Conservation (phyloP, 1,284 basidiomycete species). For the Ustilago shanxiensis region DNA sequence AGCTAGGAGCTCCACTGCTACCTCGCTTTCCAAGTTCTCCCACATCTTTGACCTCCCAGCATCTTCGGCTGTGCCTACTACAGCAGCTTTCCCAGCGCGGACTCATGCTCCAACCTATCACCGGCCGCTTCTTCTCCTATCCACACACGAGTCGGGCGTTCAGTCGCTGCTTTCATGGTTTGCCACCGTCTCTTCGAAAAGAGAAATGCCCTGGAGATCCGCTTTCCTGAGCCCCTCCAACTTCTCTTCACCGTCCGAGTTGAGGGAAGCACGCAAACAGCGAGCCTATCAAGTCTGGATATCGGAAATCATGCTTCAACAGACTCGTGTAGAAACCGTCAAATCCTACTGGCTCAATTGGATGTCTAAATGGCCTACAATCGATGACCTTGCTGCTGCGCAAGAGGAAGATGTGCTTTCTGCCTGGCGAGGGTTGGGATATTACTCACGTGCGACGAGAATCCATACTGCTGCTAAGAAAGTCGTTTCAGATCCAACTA, state of each 20-base stretch:
- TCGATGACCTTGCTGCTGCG: conserved; percentile 79
- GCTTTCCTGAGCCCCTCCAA: conserved; percentile 71
- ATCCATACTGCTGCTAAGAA: conserved; percentile 64
- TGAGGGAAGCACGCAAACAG: conserved; percentile 71
- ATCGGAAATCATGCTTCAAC: conserved; percentile 96
- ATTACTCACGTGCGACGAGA: conserved; percentile 67
- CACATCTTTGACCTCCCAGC: conserved; percentile 12
- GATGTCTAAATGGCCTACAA: conserved; percentile 65
- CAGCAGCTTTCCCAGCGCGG: conserved; percentile 30
- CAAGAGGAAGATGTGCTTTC: conserved; percentile 68
- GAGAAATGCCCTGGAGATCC: conserved; percentile 89
- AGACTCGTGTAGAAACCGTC: conserved; percentile 77
- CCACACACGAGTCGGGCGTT: conserved; percentile 15
- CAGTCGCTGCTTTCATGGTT: conserved; percentile 75
- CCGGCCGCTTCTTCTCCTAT: conserved; percentile 48
- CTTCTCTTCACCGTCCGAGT: conserved; percentile 72
- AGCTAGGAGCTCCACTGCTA: conserved; percentile 1
- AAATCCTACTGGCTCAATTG: conserved; percentile 64
- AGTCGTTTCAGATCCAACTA: conserved; percentile 49
- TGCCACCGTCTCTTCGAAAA: conserved; percentile 75
- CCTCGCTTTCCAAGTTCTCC: conserved; percentile 12
- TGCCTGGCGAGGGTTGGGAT: conserved; percentile 67
- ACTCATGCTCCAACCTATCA: conserved; percentile 50
- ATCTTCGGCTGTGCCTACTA: not conserved
- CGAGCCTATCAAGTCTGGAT: conserved; percentile 79